Base-by-base conservation (phyloP, 2,329 filamentous ascomycete genomes). In the Paraconiothyrium brasiliense region DNA sequence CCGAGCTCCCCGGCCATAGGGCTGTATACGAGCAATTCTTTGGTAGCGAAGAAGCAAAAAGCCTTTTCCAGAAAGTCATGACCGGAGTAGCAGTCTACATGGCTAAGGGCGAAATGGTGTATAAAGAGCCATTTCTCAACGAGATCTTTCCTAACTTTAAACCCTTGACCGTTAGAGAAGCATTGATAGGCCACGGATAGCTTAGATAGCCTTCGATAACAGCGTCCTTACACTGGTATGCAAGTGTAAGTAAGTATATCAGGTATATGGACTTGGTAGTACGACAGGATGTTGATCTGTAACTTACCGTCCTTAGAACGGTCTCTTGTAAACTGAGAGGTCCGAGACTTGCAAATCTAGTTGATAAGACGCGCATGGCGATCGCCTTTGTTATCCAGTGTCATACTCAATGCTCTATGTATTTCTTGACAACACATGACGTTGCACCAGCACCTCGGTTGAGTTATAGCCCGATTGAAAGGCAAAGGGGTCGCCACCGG, bases 71-170 rank as follows among this genome's bases (percentile, higher is more conserved):
- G 35, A 44, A 41, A n/a, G 51, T 60, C 27, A 44, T 59, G 16
- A 8, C 64, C n/a, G 48, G 34, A 13, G 14, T 51, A n/a, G 54
- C 49, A 14, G n/a, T 58, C 9, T 66, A 35, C 22, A 49, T 61
- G 37, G 48, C 39, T 2, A 46, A 66, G 41, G 64, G 64, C 3
- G 9, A 50, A 5, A 43, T 58, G 43, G 37, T 54, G 24, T 54
- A 58, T 41, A 14, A 50, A 16, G 59, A 14, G 8, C 50, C 37
- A 11, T 41, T 50, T 5, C 39, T 66, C 35, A 66, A 66, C 32
- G 59, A 64, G 30, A 48, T 64, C 8, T 66, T 66, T 46, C 61
- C 64, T 9, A 56, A 57, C 16, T 62, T 66, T n/a, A 62, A 60
- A 20, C 39, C 64, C 16, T 27, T 66, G 49, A 62, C 27, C 16